phyloP scores from a whole-genome alignment of 164 flowering plant species.

The Vitis cinerea region DNA sequence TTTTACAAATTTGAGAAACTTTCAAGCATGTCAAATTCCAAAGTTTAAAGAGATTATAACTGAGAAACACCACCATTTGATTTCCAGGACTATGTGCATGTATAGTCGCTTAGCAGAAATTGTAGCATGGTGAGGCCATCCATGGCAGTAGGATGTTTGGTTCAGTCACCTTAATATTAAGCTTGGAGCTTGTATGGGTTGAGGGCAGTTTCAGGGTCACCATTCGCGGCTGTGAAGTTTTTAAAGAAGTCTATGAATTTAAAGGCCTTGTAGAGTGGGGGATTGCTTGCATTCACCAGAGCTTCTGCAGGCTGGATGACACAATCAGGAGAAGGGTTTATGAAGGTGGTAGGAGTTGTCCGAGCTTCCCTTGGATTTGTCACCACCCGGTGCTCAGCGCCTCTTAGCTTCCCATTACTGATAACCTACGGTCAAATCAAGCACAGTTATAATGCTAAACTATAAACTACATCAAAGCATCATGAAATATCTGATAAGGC shows the following conservation, averaged over 20 bases:
- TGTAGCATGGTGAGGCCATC: too few species aligned
- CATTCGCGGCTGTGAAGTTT: background rate
- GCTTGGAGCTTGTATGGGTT: too few species aligned
- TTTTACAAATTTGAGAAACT: too few species aligned
- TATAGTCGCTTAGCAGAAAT: too few species aligned
- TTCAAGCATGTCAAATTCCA: too few species aligned
- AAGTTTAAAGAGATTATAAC: too few species aligned
- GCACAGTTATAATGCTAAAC: too few species aligned
- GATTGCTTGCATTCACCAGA: conserved; percentile 6
- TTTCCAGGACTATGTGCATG: too few species aligned
- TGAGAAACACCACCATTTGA: too few species aligned
- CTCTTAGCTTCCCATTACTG: conserved; percentile 25
- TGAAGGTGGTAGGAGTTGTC: conserved; percentile 4
- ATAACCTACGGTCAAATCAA: conserved; percentile 12
- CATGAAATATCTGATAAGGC: too few species aligned
- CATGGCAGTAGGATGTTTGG: too few species aligned
- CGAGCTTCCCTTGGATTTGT: conserved; percentile 16
- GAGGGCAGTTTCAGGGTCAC: background rate
- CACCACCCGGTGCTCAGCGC: conserved; percentile 23
- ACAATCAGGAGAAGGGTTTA: conserved; percentile 8
- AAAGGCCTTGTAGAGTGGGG: conserved; percentile 12
- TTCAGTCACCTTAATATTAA: background rate
- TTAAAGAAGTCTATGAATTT: conserved; percentile 3
- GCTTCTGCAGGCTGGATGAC: conserved; percentile 15
- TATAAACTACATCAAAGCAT: too few species aligned